Percentiles rank a stretch among this genome's conserved stretches.
phyloP scores from a whole-genome alignment of 495 filamentous ascomycete species.

The Immersiella caudata region DNA sequence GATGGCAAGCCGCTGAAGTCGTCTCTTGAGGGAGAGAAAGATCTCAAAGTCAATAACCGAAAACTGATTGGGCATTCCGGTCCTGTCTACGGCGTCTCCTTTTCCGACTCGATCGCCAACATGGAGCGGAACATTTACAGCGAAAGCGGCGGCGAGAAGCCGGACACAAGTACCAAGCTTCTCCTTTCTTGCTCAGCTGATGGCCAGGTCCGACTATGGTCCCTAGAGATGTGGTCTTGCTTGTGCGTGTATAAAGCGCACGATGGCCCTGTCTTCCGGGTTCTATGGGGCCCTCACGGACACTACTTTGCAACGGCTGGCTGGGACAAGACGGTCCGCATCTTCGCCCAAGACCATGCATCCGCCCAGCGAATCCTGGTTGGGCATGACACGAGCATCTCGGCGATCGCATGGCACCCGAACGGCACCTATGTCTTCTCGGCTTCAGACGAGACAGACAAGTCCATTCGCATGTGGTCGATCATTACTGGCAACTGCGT shows the following conservation, averaged over 20 bases:
- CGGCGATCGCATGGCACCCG: conserved; percentile 84
- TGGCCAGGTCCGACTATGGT: conserved; percentile 88
- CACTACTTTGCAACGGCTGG: conserved; percentile 92
- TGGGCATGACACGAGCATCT: conserved; percentile 88
- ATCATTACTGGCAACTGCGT: conserved; percentile 81
- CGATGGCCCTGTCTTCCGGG: conserved; percentile 82
- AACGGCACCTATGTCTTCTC: conserved; percentile 93
- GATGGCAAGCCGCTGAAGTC: conserved; percentile 73
- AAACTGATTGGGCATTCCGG: conserved; percentile 91
- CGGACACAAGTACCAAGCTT: conserved; percentile 67
- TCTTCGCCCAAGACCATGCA: conserved; percentile 90
- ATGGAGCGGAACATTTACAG: conserved; percentile 47
- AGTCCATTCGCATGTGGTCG: conserved; percentile 97
- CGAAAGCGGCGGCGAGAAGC: conserved; percentile 48
- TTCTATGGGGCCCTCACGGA: conserved; percentile 89
- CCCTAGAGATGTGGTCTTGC: conserved; percentile 82
- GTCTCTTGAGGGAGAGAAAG: conserved; percentile 41
- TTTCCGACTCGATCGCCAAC: conserved; percentile 73
- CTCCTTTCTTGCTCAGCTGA: conserved; percentile 88
- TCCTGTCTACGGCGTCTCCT: conserved; percentile 85
- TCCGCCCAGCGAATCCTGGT: conserved; percentile 85
- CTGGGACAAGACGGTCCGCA: conserved; percentile 83
- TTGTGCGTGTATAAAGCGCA: conserved; percentile 93
- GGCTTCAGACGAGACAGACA: conserved; percentile 74
- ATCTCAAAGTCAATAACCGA: conserved; percentile 57